Base-by-base conservation (phyloP, 352 stramenopile species). In the Phytophthora meadii region DNA sequence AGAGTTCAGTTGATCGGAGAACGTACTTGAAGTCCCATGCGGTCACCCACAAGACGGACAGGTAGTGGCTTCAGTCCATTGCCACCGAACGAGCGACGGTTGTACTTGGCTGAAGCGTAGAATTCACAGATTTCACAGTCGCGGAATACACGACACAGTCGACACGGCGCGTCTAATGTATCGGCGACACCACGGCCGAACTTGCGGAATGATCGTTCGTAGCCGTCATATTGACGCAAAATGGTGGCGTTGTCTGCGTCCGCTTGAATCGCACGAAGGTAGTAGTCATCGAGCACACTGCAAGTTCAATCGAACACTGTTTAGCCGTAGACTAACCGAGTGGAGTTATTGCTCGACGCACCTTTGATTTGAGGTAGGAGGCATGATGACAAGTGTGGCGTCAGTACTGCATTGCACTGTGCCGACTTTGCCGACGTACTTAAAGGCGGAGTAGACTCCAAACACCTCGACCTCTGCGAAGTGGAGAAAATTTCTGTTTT, bases 391-490 rank as follows among this genome's bases (percentile, higher is more conserved):
- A 34, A 97, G 71, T 19, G 93, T 98, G 9, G 92, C 84, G 48
- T 97, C 92, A 47, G 95, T 89, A 28, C 91, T 89, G 52, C 89
- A 93, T 40, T 87, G 75, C 4, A 90, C 92, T 0, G 82, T 80
- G 27, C 79, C 84, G 11, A 97, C 89, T 11, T 82, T 81, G 5
- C 93, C 94, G 2, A 97, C 81, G 47, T 87, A 93, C 45, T 88
- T 86, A 61, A 89, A 87, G 5, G 85, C 77, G 17, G 90, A 91
- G 72, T 91, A 93, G 5, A 94, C 91, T 11, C 93, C 95, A 64
- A 97, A 97, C 9, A 98, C 92, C 65, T 98, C 84, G 15, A 98
- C 68, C 65, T 94, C 70, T 24, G 91, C 90, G 51, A 98, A 75
- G 68, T 98, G 92, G 51, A 98, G 68, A 54, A 97, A 98, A 58